These are phyloP conservation scores for Colletotrichum cereale DNA, from an alignment of 2,329 filamentous ascomycete genomes.

Conservation along the genomic window DNA sequence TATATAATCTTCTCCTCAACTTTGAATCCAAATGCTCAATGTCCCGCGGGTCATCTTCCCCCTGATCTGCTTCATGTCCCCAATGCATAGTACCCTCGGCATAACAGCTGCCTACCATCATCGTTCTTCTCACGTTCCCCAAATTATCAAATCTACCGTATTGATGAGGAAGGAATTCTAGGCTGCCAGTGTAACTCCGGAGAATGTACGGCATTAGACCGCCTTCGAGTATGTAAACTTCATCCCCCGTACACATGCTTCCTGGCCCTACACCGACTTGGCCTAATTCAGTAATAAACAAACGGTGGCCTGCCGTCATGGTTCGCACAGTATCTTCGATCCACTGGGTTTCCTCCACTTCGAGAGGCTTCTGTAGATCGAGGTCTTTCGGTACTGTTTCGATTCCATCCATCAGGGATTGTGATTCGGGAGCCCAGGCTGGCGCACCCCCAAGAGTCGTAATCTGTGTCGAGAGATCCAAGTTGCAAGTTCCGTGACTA, in stretches of 20 bases:
- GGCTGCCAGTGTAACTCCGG: neutral
- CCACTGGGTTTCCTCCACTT: neutral
- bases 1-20: neutral
- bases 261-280: conserved; percentile 18
- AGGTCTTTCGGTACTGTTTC: neutral
- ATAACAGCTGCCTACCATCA: conserved; percentile 28
- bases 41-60: neutral
- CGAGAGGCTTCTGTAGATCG: neutral
- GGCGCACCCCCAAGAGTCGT: neutral
- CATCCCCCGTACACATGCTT: neutral
- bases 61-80: neutral
- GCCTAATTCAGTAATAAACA: conserved; percentile 10
- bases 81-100: conserved; percentile 27
- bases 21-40: neutral
- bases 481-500: too few relatives aligned
- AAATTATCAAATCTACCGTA: neutral
- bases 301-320: conserved; percentile 2
- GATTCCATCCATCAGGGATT: neutral
- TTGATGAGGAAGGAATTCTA: neutral
- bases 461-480: neutral
- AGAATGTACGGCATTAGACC: conserved; percentile 26
- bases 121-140: neutral
- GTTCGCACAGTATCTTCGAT: conserved; percentile 11
- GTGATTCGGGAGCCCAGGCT: neutral
- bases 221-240: conserved; percentile 13